A percentile compares a stretch with the other conserved stretches of the same genome.
These are phyloP conservation scores for Hansfordia pulvinata DNA, from an alignment of 2,329 filamentous ascomycete species.

Conservation along the genomic window DNA sequence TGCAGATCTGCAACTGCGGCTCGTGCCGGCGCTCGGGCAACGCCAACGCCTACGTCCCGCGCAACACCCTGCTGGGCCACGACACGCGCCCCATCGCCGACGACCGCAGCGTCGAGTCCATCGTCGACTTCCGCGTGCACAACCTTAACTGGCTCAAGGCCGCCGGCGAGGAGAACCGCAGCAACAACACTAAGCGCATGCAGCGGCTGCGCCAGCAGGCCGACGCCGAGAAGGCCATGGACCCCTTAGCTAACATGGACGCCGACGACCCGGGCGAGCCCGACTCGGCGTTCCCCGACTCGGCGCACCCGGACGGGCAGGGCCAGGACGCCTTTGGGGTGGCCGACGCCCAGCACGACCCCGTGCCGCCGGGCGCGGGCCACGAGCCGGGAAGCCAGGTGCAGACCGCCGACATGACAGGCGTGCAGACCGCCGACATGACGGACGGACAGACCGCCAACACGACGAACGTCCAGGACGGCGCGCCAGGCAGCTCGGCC, in stretches of 20 bases:
- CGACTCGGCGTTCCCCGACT: slow-evolving; percentile 16
- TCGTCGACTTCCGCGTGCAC: slow-evolving; percentile 83
- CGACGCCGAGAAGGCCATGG: slow-evolving; percentile 41
- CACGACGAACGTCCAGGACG: slow-evolving; percentile 7
- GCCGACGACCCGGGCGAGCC: slow-evolving; percentile 13
- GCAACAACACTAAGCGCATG: slow-evolving; percentile 42
- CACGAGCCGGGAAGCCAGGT: slow-evolving; percentile 11
- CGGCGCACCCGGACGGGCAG: slow-evolving; percentile 15
- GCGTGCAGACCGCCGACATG: slow-evolving; percentile 5
- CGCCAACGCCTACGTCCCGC: slow-evolving; percentile 73
- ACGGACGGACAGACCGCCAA: neutral
- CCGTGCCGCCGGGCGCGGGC: slow-evolving; percentile 5
- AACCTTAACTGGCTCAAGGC: slow-evolving; percentile 73
- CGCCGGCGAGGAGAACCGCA: slow-evolving; percentile 42
- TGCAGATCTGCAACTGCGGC: slow-evolving; percentile 76
- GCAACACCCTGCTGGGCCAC: slow-evolving; percentile 76
- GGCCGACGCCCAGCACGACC: slow-evolving; percentile 5
- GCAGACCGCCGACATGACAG: slow-evolving; percentile 17
- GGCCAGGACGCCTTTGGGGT: slow-evolving; percentile 8
- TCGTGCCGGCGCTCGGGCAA: slow-evolving; percentile 53
- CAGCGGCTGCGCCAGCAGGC: slow-evolving; percentile 40
- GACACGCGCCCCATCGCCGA: slow-evolving; percentile 87
- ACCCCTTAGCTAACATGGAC: slow-evolving; percentile 15
- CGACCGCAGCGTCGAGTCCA: slow-evolving; percentile 73
- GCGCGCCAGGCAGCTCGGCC: slow-evolving; percentile 11